Conservation (phyloP, 2,329 filamentous ascomycete genomes). For the Coccinonectria pachysandricola region DNA sequence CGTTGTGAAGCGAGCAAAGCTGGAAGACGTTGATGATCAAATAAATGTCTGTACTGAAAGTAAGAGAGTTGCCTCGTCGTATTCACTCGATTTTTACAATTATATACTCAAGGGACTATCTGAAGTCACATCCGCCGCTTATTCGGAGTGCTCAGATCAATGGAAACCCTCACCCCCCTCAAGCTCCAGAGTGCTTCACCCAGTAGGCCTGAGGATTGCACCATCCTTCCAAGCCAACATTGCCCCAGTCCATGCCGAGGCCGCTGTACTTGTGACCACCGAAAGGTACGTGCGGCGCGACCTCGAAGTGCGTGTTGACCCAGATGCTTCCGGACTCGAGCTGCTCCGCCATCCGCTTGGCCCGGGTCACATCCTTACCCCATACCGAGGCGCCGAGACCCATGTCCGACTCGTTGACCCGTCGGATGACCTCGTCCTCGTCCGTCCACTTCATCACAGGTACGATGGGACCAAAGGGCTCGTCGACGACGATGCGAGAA, state of each 20-base stretch:
- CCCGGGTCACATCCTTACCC: slow-evolving; percentile 39
- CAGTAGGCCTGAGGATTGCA: neutral
- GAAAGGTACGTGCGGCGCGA: slow-evolving; percentile 30
- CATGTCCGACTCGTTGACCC: slow-evolving; percentile 42
- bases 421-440: slow-evolving; percentile 47
- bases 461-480: slow-evolving; percentile 49
- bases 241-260: slow-evolving; percentile 35
- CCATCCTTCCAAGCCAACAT: slow-evolving; percentile 8
- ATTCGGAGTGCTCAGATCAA: too few species aligned
- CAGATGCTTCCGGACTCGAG: slow-evolving; percentile 50
- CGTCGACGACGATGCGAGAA: slow-evolving; percentile 44
- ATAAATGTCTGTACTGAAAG: too few species aligned
- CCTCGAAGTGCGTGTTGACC: slow-evolving; percentile 42
- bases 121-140: too few species aligned
- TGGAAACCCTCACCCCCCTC: too few species aligned
- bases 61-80: too few species aligned
- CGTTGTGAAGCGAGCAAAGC: too few species aligned
- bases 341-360: slow-evolving; percentile 39
- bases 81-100: too few species aligned
- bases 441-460: slow-evolving; percentile 51
- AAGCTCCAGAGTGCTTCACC: neutral
- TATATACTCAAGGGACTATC: too few species aligned
- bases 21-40: too few species aligned
- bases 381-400: slow-evolving; percentile 51
- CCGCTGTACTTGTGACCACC: slow-evolving; percentile 43